Conservation (phyloP, 2,329 filamentous ascomycete species). For the Aspergillus transmontanensis region DNA sequence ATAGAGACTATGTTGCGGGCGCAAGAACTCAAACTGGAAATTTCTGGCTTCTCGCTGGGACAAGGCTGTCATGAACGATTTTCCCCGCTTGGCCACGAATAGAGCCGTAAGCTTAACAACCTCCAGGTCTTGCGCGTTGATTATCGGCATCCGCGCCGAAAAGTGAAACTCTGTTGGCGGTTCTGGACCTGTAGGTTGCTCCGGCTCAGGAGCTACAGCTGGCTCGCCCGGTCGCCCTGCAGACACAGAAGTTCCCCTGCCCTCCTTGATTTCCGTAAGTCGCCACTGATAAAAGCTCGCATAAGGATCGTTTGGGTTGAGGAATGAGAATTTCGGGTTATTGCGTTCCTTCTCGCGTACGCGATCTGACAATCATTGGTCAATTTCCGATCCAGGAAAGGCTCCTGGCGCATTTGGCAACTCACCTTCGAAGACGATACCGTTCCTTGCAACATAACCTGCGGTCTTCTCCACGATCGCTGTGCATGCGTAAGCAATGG, state of each 20-base stretch:
- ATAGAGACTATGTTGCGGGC: conserved; percentile 93
- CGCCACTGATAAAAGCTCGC: conserved; percentile 89
- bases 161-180: conserved; percentile 88
- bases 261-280: conserved; percentile 79
- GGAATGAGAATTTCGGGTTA: conserved; percentile 90
- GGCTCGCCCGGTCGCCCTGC: conserved; percentile 72
- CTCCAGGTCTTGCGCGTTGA: conserved; percentile 88
- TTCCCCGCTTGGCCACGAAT: conserved; percentile 90
- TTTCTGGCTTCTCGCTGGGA: conserved; percentile 88
- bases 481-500: conserved; percentile 33
- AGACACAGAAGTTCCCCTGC: conserved; percentile 76
- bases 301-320: conserved; percentile 79
- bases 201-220: conserved; percentile 53
- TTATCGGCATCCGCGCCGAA: conserved; percentile 94
- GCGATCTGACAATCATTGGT: conserved; percentile 55
- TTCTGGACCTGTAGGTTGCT: conserved; percentile 78
- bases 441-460: conserved; percentile 77
- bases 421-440: conserved; percentile 66
- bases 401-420: neutral
- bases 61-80: conserved; percentile 85
- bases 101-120: conserved; percentile 76
- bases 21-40: conserved; percentile 93
- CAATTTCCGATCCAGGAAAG: neutral
- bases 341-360: conserved; percentile 81
- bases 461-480: conserved; percentile 89